Base-by-base conservation (phyloP, 148 eudicot genomes). In the Rhododendron simsii region DNA sequence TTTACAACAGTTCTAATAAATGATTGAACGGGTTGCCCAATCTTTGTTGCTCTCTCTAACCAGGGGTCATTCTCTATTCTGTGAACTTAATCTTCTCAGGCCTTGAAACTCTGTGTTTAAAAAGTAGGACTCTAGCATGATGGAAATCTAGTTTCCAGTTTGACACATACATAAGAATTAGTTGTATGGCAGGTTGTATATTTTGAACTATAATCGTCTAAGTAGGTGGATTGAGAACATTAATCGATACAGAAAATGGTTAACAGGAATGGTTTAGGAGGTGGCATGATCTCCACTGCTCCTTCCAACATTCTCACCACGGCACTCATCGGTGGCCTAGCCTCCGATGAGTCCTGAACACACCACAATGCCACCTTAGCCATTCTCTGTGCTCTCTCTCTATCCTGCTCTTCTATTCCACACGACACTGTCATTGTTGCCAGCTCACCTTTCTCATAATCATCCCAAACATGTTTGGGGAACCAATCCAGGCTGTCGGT, bases 261-360 rank as follows among this genome's bases (percentile, higher is more conserved):
- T 26, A 79, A 74, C 15, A 26, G 57, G 55, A 79, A 47, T 47
- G 82, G 82, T 79, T 50, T 79, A 47, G 82, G 59, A 79, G 82
- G 82, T 28, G 59, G 59, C 59, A 23, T 48, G 28, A 79, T 35
- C 33, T 48, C 82, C 37, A 79, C 82, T 13, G 7, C 57, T 48
- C 82, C 82, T 53, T 79, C 82, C 82, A 79, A 48, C 81, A 79
- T 79, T 50, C 16, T 79, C 59, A 79, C 81, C 35, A 79, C 81
- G 1, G 20, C 81, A 26, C 81, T 79, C 81, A 79, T 79, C 2
- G 59, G 81, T 1, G 81, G 81, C 81, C 81, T 47, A 4, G 57
- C 57, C 59, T 79, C 30, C 0, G 81, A 51, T 7, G 59, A 79
- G 57, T 79, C 81, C 35, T 47, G 59, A 26, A 28, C 81, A 13